Conservation (phyloP, 106 monocot genomes). For the Platanthera zijinensis region DNA sequence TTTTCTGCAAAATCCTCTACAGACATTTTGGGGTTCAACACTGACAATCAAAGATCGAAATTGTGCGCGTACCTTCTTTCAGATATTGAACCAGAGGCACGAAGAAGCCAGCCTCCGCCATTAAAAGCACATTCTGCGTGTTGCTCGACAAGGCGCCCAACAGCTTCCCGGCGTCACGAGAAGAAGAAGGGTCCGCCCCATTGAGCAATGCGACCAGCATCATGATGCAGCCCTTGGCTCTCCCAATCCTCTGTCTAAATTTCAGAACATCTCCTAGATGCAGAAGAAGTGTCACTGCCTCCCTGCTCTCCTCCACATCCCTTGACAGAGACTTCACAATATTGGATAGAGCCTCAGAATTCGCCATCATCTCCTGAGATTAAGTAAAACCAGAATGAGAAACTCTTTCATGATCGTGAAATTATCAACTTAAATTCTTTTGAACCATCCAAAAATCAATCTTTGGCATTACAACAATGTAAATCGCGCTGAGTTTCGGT, state of each 20-base stretch:
- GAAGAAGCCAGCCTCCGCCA: slow-evolving; percentile 86
- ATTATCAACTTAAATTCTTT: not conserved
- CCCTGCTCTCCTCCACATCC: slow-evolving; percentile 56
- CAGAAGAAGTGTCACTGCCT: slow-evolving; percentile 59
- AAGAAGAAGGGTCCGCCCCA: slow-evolving; percentile 40
- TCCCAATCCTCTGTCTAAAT: slow-evolving; percentile 69
- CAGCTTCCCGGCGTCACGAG: slow-evolving; percentile 47
- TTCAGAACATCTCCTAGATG: slow-evolving; percentile 29
- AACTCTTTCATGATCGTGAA: not conserved
- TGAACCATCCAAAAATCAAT: not conserved
- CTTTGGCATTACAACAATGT: not conserved
- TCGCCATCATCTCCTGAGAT: slow-evolving; percentile 60
- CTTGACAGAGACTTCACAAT: slow-evolving; percentile 52
- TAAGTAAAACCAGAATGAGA: slow-evolving; percentile 3
- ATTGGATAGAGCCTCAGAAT: slow-evolving; percentile 43
- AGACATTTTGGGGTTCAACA: not conserved
- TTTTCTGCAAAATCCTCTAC: too few relatives aligned
- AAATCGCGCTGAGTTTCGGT: too few relatives aligned
- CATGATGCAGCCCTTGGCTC: slow-evolving; percentile 66
- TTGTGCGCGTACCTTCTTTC: slow-evolving; percentile 54
- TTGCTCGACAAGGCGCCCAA: slow-evolving; percentile 48
- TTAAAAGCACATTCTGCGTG: slow-evolving; percentile 81
- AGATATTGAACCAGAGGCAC: slow-evolving; percentile 48
- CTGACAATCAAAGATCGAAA: not conserved
- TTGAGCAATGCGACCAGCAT: slow-evolving; percentile 63